Percentiles rank a stretch among this genome's conserved stretches.
Conservation (phyloP, 176 grass and related monocot species). For the Triticum timopheevii region DNA sequence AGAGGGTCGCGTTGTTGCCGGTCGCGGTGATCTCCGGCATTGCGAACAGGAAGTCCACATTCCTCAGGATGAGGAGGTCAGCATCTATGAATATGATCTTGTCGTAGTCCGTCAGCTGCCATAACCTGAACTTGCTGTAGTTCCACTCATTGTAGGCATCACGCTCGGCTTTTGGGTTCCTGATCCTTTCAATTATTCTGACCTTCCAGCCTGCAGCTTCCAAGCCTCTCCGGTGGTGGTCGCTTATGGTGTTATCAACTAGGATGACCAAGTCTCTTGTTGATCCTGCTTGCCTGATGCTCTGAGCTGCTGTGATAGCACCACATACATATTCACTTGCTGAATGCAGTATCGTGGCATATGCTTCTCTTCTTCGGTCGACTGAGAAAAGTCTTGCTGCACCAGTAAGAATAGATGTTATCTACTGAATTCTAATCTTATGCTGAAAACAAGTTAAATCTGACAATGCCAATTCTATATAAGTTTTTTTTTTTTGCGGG, state of each 20-base stretch:
- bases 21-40: slow-evolving; percentile 84
- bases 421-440: not conserved
- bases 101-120: slow-evolving; percentile 96
- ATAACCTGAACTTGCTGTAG: slow-evolving; percentile 96
- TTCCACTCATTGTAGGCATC: slow-evolving; percentile 97
- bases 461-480: no score
- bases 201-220: slow-evolving; percentile 85
- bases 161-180: slow-evolving; percentile 78
- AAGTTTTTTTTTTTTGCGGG: no score
- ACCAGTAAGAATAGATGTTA: slow-evolving; percentile 31
- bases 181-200: slow-evolving; percentile 67
- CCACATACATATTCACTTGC: slow-evolving; percentile 83
- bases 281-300: slow-evolving; percentile 82
- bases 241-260: slow-evolving; percentile 69
- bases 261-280: slow-evolving; percentile 85
- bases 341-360: slow-evolving; percentile 87
- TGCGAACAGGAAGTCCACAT: slow-evolving; percentile 89
- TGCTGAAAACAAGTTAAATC: not conserved
- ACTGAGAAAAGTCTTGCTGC: slow-evolving; percentile 75
- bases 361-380: slow-evolving; percentile 64
- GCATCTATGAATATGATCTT: slow-evolving; percentile 97
- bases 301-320: slow-evolving; percentile 83
- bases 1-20: slow-evolving; percentile 75
- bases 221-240: slow-evolving; percentile 58
- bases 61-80: slow-evolving; percentile 86